Evolutionary conservation across 139 green algal species (phyloP), one percentile per base, ranked within the genome.

Genomic region (Closterium sp.): DNA sequence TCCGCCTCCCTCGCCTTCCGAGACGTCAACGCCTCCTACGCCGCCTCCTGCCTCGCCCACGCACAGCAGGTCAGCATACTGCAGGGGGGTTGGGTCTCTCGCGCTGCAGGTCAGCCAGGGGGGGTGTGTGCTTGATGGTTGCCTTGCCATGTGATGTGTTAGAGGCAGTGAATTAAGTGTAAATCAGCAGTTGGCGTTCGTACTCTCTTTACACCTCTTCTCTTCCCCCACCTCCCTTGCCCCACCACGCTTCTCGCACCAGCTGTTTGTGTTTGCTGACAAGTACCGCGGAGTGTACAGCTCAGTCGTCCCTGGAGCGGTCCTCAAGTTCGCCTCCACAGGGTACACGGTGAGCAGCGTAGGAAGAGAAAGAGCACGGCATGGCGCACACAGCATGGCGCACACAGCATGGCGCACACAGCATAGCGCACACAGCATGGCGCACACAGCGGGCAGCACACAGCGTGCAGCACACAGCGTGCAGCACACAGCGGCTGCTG

Each of bases 241-340:
- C 62, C 62, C 13, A 6, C 62, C 10, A 22, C 62, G 24, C 62
- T 5, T 6, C 62, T 24, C 62, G 5, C 62, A 22, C 62, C 91
- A 94, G 91, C 91, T 94, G 70, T 94, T 94, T 73, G 31, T 90
- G 24, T 94, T 94, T 79, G 91, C 89, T 28, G 89, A 94, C 42
- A 42, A 70, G 62, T 91, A 86, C 86, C n/a, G 91, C 28, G 91
- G 89, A 4, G 29, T 38, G 24, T 94, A 94, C 89, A 91, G 62
- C 30, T 5, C 24, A 0, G n/a, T n/a, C 84, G 29, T 91, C 84
- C 89, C 89, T 28, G 62, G 62, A 13, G 88, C 88, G 11, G 28
- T 10, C 0, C 38, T 50, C 30, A 86, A 86, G n/a, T 90, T 86
- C 34, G 0, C 88, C 29, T 90, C 88, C 70, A 85, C 28, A 9